These are phyloP conservation scores for Kwoniella dendrophila DNA, from an alignment of 768 basidiomycete genomes.

Conservation along the genomic window DNA sequence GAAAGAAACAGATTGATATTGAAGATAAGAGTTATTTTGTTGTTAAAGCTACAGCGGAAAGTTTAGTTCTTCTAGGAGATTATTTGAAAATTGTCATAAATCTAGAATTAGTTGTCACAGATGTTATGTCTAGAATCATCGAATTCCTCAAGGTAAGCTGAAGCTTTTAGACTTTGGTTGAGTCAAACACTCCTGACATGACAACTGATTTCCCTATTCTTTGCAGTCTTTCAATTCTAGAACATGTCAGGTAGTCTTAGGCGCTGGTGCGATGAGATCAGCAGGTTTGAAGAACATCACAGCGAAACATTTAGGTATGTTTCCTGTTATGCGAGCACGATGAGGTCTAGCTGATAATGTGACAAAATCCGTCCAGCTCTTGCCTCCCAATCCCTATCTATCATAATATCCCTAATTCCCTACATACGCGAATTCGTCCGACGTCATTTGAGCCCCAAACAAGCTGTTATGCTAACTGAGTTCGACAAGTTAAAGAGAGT, in stretches of 20 bases:
- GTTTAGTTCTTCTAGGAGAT: conserved; percentile 71
- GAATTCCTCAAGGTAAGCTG: conserved; percentile 77
- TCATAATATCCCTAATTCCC: conserved; percentile 90
- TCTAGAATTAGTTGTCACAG: conserved; percentile 82
- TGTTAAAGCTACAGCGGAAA: conserved; percentile 80
- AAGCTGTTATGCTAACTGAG: conserved; percentile 94
- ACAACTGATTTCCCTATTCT: background rate
- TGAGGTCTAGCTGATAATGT: background rate
- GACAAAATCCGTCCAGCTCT: conserved; percentile 63
- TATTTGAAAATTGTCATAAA: conserved; percentile 88
- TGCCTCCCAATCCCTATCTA: conserved; percentile 92
- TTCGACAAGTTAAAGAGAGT: conserved; percentile 98
- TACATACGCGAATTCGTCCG: conserved; percentile 94
- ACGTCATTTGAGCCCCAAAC: conserved; percentile 87
- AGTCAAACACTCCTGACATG: background rate
- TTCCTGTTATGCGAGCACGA: background rate
- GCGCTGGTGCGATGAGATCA: conserved; percentile 98
- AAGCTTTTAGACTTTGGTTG: background rate
- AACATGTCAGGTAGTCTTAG: conserved; percentile 96
- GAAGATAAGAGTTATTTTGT: conserved; percentile 84
- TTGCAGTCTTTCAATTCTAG: conserved; percentile 87
- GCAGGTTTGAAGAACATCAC: conserved; percentile 98
- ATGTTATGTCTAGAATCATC: conserved; percentile 90
- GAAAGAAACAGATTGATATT: conserved; percentile 58
- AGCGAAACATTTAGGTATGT: conserved; percentile 88